Percentiles rank a stretch among this genome's conserved stretches.
Conservation (phyloP, 371 early-diverging fungal genomes). For the Mucor sp. region DNA sequence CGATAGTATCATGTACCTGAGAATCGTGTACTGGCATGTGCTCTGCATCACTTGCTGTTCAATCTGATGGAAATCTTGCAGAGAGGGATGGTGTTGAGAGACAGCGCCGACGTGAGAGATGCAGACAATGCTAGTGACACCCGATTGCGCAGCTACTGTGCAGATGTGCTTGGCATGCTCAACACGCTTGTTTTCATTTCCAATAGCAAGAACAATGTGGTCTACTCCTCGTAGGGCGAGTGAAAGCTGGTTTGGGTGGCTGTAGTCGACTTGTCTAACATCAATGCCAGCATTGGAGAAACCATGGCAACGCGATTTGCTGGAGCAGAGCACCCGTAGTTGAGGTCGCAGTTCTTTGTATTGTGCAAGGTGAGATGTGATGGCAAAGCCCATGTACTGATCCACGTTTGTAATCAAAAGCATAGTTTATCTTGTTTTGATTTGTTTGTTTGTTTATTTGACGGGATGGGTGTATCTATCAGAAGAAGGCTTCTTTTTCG, state of each 20-base stretch:
- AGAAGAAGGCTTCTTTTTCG: conserved; percentile 1
- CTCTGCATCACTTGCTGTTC: conserved; percentile 40
- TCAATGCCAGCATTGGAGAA: conserved; percentile 29
- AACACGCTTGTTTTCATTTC: conserved; percentile 37
- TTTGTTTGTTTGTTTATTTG: conserved; percentile 2
- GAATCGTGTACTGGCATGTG: conserved; percentile 39
- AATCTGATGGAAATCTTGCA: conserved; percentile 38
- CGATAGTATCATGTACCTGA: conserved; percentile 27
- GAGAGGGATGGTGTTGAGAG: conserved; percentile 22
- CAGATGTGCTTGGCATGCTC: conserved; percentile 29
- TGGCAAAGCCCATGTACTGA: conserved; percentile 42
- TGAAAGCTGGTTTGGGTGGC: conserved; percentile 37
- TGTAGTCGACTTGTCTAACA: conserved; percentile 35
- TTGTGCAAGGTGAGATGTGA: conserved; percentile 42
- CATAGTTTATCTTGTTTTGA: conserved; percentile 23
- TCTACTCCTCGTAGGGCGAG: conserved; percentile 44
- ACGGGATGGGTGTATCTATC: neutral
- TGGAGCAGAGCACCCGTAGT: conserved; percentile 36
- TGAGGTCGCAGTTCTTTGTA: conserved; percentile 23
- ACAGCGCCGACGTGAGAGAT: conserved; percentile 50
- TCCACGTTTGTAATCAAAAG: conserved; percentile 46
- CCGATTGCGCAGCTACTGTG: conserved; percentile 35
- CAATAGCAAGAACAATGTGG: conserved; percentile 36
- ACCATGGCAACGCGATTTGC: conserved; percentile 25
- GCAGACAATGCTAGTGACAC: conserved; percentile 39